phyloP scores from a whole-genome alignment of 202 grass and related monocot genomes.

The Zoysia matrella region DNA sequence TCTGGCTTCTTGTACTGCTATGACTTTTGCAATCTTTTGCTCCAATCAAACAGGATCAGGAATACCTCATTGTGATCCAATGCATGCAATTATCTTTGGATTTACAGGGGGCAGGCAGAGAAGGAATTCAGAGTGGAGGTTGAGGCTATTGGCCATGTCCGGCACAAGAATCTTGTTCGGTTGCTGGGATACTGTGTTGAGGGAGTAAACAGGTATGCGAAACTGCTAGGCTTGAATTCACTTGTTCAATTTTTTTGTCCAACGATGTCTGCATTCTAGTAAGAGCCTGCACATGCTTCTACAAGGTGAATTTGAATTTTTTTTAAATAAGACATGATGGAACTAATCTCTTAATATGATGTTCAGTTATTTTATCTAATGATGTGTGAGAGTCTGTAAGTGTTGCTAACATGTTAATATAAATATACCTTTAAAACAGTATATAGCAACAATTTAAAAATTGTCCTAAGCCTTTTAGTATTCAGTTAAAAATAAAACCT shows the following conservation, averaged over 20 bases:
- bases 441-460: background rate
- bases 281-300: background rate
- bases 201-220: constrained; percentile 84
- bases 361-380: too few species aligned
- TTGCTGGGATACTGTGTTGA: constrained; percentile 96
- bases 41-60: background rate
- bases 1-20: background rate
- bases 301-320: too few species aligned
- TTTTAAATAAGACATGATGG: too few species aligned
- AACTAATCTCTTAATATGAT: too few species aligned
- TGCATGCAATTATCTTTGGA: background rate
- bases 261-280: background rate
- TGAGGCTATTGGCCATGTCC: constrained; percentile 26
- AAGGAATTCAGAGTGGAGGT: constrained; percentile 99
- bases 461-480: background rate
- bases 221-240: background rate
- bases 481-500: background rate
- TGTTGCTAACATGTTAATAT: background rate
- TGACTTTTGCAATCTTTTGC: background rate
- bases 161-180: constrained; percentile 96
- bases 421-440: background rate
- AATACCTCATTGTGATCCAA: background rate
- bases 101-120: constrained; percentile 92
- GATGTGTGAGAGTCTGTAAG: background rate
- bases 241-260: constrained; percentile 20